phyloP scores from a whole-genome alignment of 352 stramenopile species.

The Pythium rhizo-oryzae region DNA sequence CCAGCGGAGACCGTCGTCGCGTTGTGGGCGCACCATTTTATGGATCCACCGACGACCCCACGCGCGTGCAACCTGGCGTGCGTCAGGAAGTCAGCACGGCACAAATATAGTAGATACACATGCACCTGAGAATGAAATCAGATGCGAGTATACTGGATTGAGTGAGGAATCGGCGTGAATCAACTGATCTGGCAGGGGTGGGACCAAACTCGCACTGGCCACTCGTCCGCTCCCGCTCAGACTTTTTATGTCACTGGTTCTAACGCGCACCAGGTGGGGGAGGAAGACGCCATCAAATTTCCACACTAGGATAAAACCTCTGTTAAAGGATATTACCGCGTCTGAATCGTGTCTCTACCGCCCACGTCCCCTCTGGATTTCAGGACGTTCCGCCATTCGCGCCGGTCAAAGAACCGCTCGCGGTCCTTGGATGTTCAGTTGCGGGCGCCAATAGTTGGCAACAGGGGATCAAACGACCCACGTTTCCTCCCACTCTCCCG shows the following conservation, averaged over 20 bases:
- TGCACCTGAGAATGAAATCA: neutral
- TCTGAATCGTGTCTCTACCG: conserved; percentile 3
- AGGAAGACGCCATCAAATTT: neutral
- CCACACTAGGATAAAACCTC: neutral
- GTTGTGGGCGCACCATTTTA: neutral
- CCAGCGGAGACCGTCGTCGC: neutral
- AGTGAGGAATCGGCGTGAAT: neutral
- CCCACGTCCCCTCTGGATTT: conserved; percentile 12
- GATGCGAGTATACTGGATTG: neutral
- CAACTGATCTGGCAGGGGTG: conserved; percentile 1
- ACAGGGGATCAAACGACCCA: neutral
- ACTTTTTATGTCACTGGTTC: neutral
- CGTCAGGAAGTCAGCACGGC: neutral
- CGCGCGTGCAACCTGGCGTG: neutral
- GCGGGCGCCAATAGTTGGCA: neutral
- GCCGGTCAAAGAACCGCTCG: conserved; percentile 13
- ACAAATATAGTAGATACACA: neutral
- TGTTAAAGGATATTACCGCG: neutral
- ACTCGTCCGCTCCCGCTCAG: neutral
- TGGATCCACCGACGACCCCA: neutral
- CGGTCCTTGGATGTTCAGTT: conserved; percentile 6
- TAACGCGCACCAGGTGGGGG: neutral
- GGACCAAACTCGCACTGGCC: conserved; percentile 5
- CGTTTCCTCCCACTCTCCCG: conserved; percentile 1
- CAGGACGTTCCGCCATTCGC: conserved; percentile 14